These are phyloP conservation scores for Populus nigra DNA, from an alignment of 345 rosid species.

Conservation along the genomic window DNA sequence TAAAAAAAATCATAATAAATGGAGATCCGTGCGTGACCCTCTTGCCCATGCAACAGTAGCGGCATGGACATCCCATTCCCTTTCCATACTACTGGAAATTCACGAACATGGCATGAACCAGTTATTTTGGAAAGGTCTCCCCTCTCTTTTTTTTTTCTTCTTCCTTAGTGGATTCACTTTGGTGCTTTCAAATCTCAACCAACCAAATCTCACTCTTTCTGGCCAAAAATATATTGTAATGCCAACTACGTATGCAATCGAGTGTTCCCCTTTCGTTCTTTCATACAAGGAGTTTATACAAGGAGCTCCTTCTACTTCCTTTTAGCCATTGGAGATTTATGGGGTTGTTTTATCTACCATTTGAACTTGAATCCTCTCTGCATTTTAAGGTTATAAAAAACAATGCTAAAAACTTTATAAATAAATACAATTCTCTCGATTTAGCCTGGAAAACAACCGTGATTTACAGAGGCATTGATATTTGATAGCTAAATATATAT, in stretches of 20 bases:
- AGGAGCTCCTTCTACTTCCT: too few relatives aligned
- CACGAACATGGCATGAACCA: slow-evolving; percentile 25
- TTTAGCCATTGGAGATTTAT: too few relatives aligned
- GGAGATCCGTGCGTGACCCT: slow-evolving; percentile 20
- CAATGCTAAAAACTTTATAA: too few relatives aligned
- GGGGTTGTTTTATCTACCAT: too few relatives aligned
- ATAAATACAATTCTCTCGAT: too few relatives aligned
- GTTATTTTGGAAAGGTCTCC: neutral
- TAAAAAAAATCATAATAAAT: neutral
- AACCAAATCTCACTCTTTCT: neutral
- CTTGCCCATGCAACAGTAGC: slow-evolving; percentile 19
- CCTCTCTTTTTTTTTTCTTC: neutral
- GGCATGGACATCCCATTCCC: neutral
- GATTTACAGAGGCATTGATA: too few relatives aligned
- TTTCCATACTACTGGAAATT: neutral
- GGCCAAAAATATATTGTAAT: neutral
- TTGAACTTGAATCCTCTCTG: too few relatives aligned
- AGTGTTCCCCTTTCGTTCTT: neutral
- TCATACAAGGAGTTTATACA: too few relatives aligned
- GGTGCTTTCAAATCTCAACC: neutral
- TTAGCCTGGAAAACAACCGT: too few relatives aligned
- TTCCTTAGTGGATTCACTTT: neutral
- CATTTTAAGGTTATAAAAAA: too few relatives aligned
- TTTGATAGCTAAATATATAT: too few relatives aligned
- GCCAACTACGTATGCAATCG: neutral